Evolutionary conservation across 768 basidiomycete genomes (phyloP), one percentile per base, ranked within the genome.

Genomic region (Flagelloscypha sp.): DNA sequence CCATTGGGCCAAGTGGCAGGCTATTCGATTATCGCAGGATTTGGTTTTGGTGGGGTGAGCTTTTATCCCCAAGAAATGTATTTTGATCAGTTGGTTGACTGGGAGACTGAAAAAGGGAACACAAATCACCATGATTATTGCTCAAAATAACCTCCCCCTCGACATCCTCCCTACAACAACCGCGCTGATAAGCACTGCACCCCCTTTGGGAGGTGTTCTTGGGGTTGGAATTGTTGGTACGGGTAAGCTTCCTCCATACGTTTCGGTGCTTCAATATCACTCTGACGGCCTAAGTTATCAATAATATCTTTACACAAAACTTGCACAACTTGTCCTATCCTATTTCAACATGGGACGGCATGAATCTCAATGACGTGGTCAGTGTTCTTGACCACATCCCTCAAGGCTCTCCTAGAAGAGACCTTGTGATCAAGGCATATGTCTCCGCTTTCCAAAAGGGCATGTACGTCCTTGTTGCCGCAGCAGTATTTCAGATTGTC

Each of bases 211-310:
- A 22, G 53, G 48, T 9, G 49, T 52, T n/a, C 27, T 54, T 10
- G 50, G 48, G 12, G 46, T 54, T n/a, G 47, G 45, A 5, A 43
- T 54, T 11, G 37, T 50, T n/a, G 53, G 53, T 18, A 40, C 45
- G 12, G 40, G 50, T 48, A 37, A 21, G 48, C 15, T 24, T 10
- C n/a, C 15, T 20, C 30, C n/a, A 18, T 10, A 8, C 8, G 21
- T 25, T 37, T 9, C 22, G 20, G 27, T 29, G 28, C 5, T 19
- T 23, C 24, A 33, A 19, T 23, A n/a, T 11, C 11, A 21, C 25
- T 19, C 18, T 21, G 25, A 17, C 23, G 13, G 13, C n/a, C n/a
- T n/a, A 5, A 53, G 52, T 50, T n/a, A 49, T 50, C 29, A 53
- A 50, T 32, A 53, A 53, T 27, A 36, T 27, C 20, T 51, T 51